Conservation (phyloP, 2,329 filamentous ascomycete species). For the Orbilia javanica region DNA sequence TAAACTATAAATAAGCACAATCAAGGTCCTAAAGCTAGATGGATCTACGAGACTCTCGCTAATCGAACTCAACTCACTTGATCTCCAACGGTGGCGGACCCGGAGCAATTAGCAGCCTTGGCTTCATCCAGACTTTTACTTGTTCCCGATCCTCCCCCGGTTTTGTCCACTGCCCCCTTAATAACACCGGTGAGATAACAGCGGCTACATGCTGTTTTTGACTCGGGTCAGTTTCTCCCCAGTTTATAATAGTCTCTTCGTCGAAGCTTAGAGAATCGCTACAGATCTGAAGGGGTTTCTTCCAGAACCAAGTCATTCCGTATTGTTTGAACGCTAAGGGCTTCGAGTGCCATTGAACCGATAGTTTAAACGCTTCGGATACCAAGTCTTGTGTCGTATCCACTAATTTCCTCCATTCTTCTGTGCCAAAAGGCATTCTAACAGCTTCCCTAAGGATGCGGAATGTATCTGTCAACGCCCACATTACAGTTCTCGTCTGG, state of each 20-base stretch:
- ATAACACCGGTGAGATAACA: constrained; percentile 29
- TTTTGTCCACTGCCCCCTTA: constrained; percentile 25
- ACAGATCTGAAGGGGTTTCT: background rate
- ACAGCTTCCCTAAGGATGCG: constrained; percentile 20
- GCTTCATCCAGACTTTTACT: constrained; percentile 27
- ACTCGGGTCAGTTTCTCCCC: background rate
- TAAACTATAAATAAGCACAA: background rate
- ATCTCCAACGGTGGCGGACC: background rate
- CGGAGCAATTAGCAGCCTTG: constrained; percentile 16
- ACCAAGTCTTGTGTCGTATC: constrained; percentile 21
- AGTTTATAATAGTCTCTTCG: constrained; percentile 12
- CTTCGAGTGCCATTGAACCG: constrained; percentile 36
- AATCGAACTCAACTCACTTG: background rate
- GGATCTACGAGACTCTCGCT: background rate
- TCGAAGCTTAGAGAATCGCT: background rate
- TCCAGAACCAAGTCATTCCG: background rate
- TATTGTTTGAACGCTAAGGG: constrained; percentile 32
- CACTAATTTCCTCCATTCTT: background rate
- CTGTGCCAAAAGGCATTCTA: background rate
- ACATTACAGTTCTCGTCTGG: constrained; percentile 8
- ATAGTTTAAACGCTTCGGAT: constrained; percentile 23
- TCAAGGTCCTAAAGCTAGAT: too few species aligned
- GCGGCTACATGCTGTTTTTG: constrained; percentile 20
- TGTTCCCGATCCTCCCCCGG: constrained; percentile 1
- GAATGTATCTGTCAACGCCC: constrained; percentile 18